These are phyloP conservation scores for Knufia petricola DNA, from an alignment of 2,329 filamentous ascomycete species.

Conservation along the genomic window DNA sequence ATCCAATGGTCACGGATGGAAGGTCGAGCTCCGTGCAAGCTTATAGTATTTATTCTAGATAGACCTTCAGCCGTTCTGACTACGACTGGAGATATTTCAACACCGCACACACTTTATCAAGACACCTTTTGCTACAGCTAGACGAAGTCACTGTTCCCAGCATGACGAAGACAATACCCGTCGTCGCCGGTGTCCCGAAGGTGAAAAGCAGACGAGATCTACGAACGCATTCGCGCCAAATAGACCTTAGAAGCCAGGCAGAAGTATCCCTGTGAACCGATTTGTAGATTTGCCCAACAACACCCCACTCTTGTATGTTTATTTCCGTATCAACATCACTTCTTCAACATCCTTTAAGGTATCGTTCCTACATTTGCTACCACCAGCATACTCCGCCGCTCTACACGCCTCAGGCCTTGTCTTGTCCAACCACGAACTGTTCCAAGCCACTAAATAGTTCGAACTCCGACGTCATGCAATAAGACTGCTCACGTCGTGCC, in stretches of 20 bases:
- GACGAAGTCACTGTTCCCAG: background rate
- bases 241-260: too few species aligned
- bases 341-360: background rate
- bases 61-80: too few species aligned
- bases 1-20: too few species aligned
- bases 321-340: background rate
- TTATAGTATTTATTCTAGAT: too few species aligned
- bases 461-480: background rate
- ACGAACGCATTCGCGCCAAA: background rate
- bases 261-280: background rate
- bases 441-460: background rate
- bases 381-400: too few species aligned
- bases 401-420: too few species aligned
- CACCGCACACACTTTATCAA: too few species aligned
- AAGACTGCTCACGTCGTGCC: background rate
- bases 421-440: too few species aligned
- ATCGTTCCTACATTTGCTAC: too few species aligned
- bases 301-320: slow-evolving; percentile 5
- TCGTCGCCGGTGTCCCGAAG: background rate
- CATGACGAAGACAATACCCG: background rate
- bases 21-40: too few species aligned
- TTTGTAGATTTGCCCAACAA: slow-evolving; percentile 3
- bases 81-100: too few species aligned
- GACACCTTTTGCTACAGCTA: too few species aligned
- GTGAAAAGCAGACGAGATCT: background rate